phyloP scores from a whole-genome alignment of 306 rosid species.

The Cucurbita argyrosperma region DNA sequence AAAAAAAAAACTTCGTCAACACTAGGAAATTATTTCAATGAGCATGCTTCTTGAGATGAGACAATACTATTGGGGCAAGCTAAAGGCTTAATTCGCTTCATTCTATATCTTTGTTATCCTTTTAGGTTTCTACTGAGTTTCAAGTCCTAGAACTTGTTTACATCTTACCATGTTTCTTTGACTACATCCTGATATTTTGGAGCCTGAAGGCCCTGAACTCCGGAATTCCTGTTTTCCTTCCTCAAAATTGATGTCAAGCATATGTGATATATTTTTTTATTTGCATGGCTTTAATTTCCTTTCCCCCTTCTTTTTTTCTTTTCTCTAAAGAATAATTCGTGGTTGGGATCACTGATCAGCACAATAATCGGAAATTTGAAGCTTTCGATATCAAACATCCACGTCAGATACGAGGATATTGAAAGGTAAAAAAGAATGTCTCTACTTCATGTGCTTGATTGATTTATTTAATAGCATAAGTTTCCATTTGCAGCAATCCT shows the following conservation, averaged over 20 bases:
- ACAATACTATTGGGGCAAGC: too few relatives aligned
- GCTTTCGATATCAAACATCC: constrained; percentile 85
- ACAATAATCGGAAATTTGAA: constrained; percentile 89
- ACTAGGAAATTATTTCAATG: too few relatives aligned
- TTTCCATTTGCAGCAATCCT: constrained; percentile 61
- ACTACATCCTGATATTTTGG: not conserved
- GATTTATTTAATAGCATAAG: constrained; percentile 13
- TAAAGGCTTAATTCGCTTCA: too few relatives aligned
- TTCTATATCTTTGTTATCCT: too few relatives aligned
- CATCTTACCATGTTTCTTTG: too few relatives aligned
- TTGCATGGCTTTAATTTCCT: not conserved
- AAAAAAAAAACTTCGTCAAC: too few relatives aligned
- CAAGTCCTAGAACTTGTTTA: too few relatives aligned
- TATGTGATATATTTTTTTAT: not conserved
- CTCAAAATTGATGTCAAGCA: not conserved
- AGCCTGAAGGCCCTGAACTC: not conserved
- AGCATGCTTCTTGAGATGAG: too few relatives aligned
- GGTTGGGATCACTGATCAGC: constrained; percentile 93
- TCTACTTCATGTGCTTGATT: not conserved
- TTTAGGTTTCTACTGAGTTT: too few relatives aligned
- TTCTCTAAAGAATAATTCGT: constrained; percentile 53
- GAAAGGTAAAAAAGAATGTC: constrained; percentile 47
- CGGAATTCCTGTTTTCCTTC: not conserved
- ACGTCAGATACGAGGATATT: constrained; percentile 86
- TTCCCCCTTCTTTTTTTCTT: constrained; percentile 4